Evolutionary conservation across 768 basidiomycete genomes (phyloP), one percentile per base, ranked within the genome.

Genomic region (Hortiboletus campestris): DNA sequence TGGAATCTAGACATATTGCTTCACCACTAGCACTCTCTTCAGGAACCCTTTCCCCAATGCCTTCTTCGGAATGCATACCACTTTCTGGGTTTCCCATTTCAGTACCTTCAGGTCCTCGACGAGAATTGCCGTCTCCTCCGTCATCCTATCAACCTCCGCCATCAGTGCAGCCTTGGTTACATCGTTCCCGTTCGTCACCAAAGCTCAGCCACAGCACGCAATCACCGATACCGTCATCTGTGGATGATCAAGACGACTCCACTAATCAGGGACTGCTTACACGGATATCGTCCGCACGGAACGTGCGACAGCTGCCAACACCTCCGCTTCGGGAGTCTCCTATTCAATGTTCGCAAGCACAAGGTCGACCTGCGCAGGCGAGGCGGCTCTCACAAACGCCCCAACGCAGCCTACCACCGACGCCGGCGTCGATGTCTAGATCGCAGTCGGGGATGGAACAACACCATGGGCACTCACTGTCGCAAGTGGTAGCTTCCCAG

Each of bases 321-420:
- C 74, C 73, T 32, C 61, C 71, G 34, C 62, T 60, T 19, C 69
- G 60, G 40, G 55, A 61, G 10, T 51, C 59, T 1, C 50, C 61
- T 12, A 9, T 42, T 49, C 65, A 53, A 39, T 55, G 58, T 48
- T 41, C 62, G 53, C 52, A 60, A 51, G 47, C 58, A 9, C 70
- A 39, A 2, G 29, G 9, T n/a, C 58, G 53, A 2, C 41, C 49
- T 16, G 12, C 44, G 6, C 54, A 63, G 40, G 62, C 58, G 58
- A 67, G 60, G 51, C 65, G 65, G 19, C 42, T 61, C 13, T 71
- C 69, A 10, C 72, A 72, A 17, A 49, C 61, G 3, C 52, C 49
- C 40, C 70, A 73, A 32, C 75, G 79, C 49, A 73, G 72, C 22
- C 60, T 81, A 4, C 80, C 80, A 25, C 75, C 71, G 0, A 77